Evolutionary conservation across 116 monocot genomes (phyloP), one percentile per base, ranked within the genome.

Genomic region (Posidonia oceanica): DNA sequence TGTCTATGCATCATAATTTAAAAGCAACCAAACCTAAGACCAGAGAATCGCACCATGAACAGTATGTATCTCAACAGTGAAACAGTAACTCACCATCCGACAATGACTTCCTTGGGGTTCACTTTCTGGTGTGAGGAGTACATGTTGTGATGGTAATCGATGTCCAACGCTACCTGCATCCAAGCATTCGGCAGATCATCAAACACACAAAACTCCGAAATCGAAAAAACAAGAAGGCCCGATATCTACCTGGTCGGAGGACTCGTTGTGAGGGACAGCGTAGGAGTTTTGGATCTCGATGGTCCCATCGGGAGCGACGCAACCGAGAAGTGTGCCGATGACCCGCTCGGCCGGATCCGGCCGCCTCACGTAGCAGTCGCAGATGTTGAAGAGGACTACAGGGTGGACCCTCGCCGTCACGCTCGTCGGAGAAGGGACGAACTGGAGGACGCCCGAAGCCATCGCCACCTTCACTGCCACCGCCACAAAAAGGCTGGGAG

Each of bases 111-210:
- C 83, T 89, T 97, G 8, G 85, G 85, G 53, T 97, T 89, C 58
- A 97, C 92, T 72, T 97, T 97, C 36, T 91, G 92, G 40, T 97
- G 97, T 2, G 97, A 97, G 0, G 61, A 37, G 51, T 72, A 78
- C 92, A 97, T 89, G 78, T 83, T 91, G 63, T 87, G 97, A 70
- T 97, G 97, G 66, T 97, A 97, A n/a, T 91, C 92, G 55, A 97
- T 85, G 77, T 97, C 97, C 80, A 97, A 64, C 7, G 97, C 97
- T 54, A 97, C 97, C 92, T 97, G 75, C 23, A 74, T 52, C 4
- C 5, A 66, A 54, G 13, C 36, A 56, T 16, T 56, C 22, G 18
- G 52, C 61, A 44, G 63, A 21, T 3, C 29, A 52, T 52, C n/a
- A 60, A 15, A 56, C 14, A 56, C n/a, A 56, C 3, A 38, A 63